Evolutionary conservation across 2,329 filamentous ascomycete species (phyloP), one percentile per base, ranked within the genome.

Genomic region (Cyphellophora attinorum): DNA sequence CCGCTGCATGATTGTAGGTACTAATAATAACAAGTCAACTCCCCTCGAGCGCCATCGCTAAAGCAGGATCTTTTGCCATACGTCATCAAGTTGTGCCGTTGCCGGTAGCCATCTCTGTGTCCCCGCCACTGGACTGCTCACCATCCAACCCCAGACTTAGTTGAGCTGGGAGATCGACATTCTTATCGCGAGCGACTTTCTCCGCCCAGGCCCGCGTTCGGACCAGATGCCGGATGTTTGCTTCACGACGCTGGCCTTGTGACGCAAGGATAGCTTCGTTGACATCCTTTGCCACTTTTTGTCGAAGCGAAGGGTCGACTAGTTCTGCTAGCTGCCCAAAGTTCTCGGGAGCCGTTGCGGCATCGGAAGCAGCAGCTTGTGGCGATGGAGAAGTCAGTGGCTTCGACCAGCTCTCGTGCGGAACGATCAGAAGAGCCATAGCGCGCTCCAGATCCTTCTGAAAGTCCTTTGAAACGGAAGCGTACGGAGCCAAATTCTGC

Each of bases 401-500:
- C 23, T 95, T 70, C 34, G 76, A 80, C 46, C 46, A 49, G 5
- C 39, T 42, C 34, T 91, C 82, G n/a, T 76, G 72, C 1, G 85
- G 79, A 49, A 95, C 94, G 28, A 98, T 81, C 25, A 98, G 68
- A 27, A 98, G 70, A 1, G 85, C 81, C 79, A 98, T 94, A 0
- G 91, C 95, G 54, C 80, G 76, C 59, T 98, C 91, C 8, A 98
- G 68, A 41, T 93, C 86, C 45, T 81, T 75, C 10, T 95, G 68
- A 46, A 94, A 96, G 29, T 81, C 76, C 3, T 75, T 72, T 46
- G 86, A 85, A 4, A 77, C 84, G 1, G 88, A 79, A 5, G 89
- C 91, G 36, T 85, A 78, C 3, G 91, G 88, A 8, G 85, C 86
- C 11, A 98, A 73, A 50, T 95, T 81, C 21, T 79, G 75, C 1